A percentile compares a stretch with the other conserved stretches of the same genome.
Evolutionary conservation across 2,329 filamentous ascomycete genomes (phyloP).

Genomic region (Fusarium pininemorale): DNA sequence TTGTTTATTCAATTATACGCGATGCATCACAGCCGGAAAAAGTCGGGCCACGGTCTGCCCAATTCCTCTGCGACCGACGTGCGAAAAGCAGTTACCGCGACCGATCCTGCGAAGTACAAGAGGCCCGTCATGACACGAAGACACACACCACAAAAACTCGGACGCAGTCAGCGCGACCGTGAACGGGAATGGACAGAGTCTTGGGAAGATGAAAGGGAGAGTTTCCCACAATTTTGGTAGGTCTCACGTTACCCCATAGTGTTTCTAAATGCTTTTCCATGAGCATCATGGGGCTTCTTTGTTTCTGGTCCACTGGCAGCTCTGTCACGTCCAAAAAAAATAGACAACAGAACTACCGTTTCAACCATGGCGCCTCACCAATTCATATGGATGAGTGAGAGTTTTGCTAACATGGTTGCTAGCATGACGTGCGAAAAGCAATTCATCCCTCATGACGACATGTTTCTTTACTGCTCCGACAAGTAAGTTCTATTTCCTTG

Average conservation of each 20-base stretch:
- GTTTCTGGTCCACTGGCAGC: conserved; percentile 30
- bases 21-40: conserved; percentile 68
- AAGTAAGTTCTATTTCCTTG: conserved; percentile 55
- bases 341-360: conserved; percentile 12
- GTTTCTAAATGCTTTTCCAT: conserved; percentile 14
- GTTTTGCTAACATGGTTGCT: conserved; percentile 33
- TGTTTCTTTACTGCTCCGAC: conserved; percentile 70
- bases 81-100: conserved; percentile 58
- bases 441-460: conserved; percentile 67
- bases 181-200: conserved; percentile 62
- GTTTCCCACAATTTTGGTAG: conserved; percentile 73
- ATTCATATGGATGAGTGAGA: neutral
- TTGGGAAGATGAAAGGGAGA: conserved; percentile 68
- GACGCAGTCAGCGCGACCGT: conserved; percentile 60
- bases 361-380: neutral
- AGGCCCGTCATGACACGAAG: conserved; percentile 58
- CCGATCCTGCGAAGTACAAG: conserved; percentile 59
- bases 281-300: conserved; percentile 16
- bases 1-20: conserved; percentile 6
- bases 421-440: conserved; percentile 76
- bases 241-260: conserved; percentile 44
- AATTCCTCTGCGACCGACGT: conserved; percentile 66
- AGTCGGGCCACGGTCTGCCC: conserved; percentile 62
- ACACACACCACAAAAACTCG: conserved; percentile 59
- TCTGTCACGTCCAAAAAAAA: conserved; percentile 25